These are phyloP conservation scores for Drechslerella stenobrocha DNA, from an alignment of 2,329 filamentous ascomycete genomes.

Conservation along the genomic window DNA sequence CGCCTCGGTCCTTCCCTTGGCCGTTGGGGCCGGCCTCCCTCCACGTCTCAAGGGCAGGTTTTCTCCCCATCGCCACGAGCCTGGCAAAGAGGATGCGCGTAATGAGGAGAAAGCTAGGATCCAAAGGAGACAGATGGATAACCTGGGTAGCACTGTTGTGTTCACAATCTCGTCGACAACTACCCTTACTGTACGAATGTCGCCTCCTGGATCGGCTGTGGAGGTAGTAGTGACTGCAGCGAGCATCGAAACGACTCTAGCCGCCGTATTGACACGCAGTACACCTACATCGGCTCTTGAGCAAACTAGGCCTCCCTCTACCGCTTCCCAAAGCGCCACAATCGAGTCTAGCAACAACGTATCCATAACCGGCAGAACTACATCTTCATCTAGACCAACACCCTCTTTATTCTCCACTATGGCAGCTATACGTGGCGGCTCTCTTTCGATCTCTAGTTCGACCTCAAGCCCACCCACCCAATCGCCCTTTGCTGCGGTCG, in stretches of 20 bases:
- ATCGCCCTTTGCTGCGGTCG: constrained; percentile 13
- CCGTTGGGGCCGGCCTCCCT: constrained; percentile 14
- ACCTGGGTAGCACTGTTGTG: constrained; percentile 20
- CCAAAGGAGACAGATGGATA: constrained; percentile 14
- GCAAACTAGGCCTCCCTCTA: no score
- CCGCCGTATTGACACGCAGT: no score
- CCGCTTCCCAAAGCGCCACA: no score
- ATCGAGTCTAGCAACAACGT: not conserved
- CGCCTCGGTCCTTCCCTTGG: constrained; percentile 7
- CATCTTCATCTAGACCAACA: not conserved
- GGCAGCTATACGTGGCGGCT: not conserved
- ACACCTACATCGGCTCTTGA: no score
- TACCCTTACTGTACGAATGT: constrained; percentile 29
- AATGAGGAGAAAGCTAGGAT: not conserved
- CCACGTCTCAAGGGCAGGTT: not conserved
- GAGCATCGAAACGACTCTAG: no score
- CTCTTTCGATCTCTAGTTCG: not conserved
- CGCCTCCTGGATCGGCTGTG: no score
- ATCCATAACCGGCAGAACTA: not conserved
- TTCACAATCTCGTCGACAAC: constrained; percentile 29
- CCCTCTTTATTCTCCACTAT: not conserved
- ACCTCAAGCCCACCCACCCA: not conserved
- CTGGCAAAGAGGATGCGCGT: not conserved
- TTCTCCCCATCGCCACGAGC: not conserved
- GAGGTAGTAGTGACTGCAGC: no score